A percentile compares a stretch with the other conserved stretches of the same genome.
These are phyloP conservation scores for Cystobasidiaceae sp. DNA, from an alignment of 1,284 basidiomycete species.

Conservation along the genomic window DNA sequence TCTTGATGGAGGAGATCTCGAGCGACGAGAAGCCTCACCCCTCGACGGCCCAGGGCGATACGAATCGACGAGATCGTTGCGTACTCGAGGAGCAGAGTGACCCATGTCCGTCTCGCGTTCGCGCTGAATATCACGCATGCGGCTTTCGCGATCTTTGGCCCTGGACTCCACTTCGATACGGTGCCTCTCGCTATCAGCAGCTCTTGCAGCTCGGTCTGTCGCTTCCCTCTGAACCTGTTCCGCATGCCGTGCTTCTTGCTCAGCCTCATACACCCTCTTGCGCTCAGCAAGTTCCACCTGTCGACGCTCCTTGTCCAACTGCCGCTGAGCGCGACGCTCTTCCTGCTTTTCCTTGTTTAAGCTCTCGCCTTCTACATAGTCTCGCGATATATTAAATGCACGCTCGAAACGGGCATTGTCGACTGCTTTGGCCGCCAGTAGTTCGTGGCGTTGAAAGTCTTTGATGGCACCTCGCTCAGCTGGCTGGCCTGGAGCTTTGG, in stretches of 20 bases:
- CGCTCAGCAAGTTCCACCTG: constrained; percentile 60
- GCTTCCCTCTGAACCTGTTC: constrained; percentile 80
- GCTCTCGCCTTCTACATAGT: constrained; percentile 75
- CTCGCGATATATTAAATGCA: constrained; percentile 71
- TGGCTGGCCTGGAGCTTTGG: constrained; percentile 56
- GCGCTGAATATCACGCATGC: constrained; percentile 8
- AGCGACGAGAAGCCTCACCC: constrained; percentile 1
- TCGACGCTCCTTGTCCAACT: constrained; percentile 60
- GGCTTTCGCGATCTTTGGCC: constrained; percentile 25
- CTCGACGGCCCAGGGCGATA: constrained; percentile 6
- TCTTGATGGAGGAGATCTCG: constrained; percentile 6
- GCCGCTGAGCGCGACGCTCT: constrained; percentile 81
- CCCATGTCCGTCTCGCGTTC: constrained; percentile 21
- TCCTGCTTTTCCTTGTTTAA: constrained; percentile 44
- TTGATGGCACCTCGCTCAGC: constrained; percentile 24
- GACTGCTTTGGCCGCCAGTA: constrained; percentile 78
- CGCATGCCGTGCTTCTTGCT: constrained; percentile 85
- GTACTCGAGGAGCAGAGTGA: constrained; percentile 20
- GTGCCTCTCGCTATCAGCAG: constrained; percentile 3
- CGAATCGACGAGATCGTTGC: constrained; percentile 27
- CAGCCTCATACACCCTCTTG: constrained; percentile 56
- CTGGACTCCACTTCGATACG: constrained; percentile 30
- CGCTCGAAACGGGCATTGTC: constrained; percentile 76
- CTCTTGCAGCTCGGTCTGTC: constrained; percentile 52
- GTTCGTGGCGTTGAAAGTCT: constrained; percentile 71